These are phyloP conservation scores for Nakazawaea siamensis DNA, from an alignment of 805 yeast species.

Conservation along the genomic window DNA sequence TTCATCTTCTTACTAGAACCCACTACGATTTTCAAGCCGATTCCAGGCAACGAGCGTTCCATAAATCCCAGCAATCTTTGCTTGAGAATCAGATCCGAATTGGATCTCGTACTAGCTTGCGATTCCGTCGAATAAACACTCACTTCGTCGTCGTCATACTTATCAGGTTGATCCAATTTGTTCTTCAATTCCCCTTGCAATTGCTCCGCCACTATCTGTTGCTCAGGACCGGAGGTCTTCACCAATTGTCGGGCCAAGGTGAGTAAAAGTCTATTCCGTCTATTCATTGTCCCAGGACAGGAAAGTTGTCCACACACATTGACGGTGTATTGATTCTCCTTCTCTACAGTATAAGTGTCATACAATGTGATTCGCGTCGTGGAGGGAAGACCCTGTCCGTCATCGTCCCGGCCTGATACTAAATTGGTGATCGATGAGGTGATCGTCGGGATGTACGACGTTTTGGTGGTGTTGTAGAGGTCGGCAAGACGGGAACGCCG, in stretches of 20 bases:
- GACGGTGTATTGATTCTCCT: constrained; percentile 35
- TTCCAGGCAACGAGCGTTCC: constrained; percentile 54
- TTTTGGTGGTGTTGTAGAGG: constrained; percentile 42
- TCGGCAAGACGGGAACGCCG: constrained; percentile 37
- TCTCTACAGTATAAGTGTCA: constrained; percentile 43
- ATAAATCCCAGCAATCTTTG: constrained; percentile 66
- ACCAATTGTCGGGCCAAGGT: constrained; percentile 64
- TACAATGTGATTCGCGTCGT: constrained; percentile 56
- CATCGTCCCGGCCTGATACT: constrained; percentile 15
- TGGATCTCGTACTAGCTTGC: constrained; percentile 1
- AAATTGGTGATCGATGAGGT: constrained; percentile 27
- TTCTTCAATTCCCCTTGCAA: constrained; percentile 29
- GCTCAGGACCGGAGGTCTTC: constrained; percentile 23
- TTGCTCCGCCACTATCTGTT: constrained; percentile 22
- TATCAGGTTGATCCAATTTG: constrained; percentile 21
- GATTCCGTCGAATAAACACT: constrained; percentile 14
- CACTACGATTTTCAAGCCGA: constrained; percentile 45
- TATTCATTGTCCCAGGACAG: constrained; percentile 59
- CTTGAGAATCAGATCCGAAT: constrained; percentile 40
- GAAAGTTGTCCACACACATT: constrained; percentile 66
- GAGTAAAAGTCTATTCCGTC: constrained; percentile 64
- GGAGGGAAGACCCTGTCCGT: constrained; percentile 32
- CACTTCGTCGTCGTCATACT: constrained; percentile 11
- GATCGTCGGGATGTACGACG: constrained; percentile 37
- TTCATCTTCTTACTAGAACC: constrained; percentile 36